Evolutionary conservation across 73 alveolate genomes (phyloP).

Genomic region (Symbiodinium pilosum): DNA sequence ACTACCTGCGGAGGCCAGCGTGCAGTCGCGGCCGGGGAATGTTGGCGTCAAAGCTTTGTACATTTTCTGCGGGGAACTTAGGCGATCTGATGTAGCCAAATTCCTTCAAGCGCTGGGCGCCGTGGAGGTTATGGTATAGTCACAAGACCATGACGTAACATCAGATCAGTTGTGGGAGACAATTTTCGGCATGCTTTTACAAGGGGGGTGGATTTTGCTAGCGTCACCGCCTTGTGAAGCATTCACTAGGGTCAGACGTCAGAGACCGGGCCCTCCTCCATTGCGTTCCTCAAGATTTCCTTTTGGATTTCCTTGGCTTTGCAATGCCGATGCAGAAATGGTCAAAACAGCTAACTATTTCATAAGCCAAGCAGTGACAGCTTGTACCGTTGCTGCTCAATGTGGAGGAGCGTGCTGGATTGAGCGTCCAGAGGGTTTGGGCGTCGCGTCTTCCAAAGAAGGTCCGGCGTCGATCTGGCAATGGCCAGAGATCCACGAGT

Average conservation of each 20-base stretch:
- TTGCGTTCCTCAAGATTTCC: not conserved
- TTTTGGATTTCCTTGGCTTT: conserved; percentile 6
- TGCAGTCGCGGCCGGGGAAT: not conserved
- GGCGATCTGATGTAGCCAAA: not conserved
- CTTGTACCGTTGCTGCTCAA: too few relatives aligned
- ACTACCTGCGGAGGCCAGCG: not conserved
- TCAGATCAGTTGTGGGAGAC: not conserved
- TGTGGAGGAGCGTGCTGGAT: not conserved
- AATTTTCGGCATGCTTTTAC: not conserved
- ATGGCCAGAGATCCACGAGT: not conserved
- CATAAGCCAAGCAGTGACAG: not conserved
- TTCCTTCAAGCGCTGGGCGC: not conserved
- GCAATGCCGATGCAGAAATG: not conserved
- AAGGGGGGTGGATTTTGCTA: not conserved
- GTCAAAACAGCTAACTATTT: not conserved
- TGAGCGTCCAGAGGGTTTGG: conserved; percentile 17
- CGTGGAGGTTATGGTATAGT: not conserved
- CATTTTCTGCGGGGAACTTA: not conserved
- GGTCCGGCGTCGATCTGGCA: conserved; percentile 3
- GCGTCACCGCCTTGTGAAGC: too few relatives aligned
- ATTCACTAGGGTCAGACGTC: not conserved
- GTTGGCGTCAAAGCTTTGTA: not conserved
- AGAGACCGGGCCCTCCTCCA: not conserved
- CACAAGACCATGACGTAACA: not conserved
- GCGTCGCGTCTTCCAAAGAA: not conserved